These are phyloP conservation scores for Podila horticola DNA, from an alignment of 192 early-diverging fungal genomes.

Conservation along the genomic window DNA sequence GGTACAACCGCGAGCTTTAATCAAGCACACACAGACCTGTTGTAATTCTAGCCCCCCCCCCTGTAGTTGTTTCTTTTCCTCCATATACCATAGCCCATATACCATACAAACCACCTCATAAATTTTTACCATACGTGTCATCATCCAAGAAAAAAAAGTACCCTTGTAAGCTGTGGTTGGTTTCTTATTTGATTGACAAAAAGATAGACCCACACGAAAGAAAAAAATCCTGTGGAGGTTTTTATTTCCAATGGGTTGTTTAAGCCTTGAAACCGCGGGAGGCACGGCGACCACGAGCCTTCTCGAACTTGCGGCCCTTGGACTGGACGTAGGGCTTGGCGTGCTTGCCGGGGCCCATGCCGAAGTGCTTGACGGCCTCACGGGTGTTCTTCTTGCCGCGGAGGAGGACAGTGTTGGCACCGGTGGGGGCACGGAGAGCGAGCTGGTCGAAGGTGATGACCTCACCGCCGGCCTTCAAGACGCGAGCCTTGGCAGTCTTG, in stretches of 20 bases:
- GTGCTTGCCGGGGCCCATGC: slow-evolving; percentile 62
- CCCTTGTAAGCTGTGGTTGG: neutral
- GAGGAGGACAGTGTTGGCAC: slow-evolving; percentile 94
- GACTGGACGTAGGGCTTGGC: slow-evolving; percentile 91
- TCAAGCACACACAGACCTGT: neutral
- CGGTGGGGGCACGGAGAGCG: slow-evolving; percentile 97
- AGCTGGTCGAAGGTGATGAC: slow-evolving; percentile 99
- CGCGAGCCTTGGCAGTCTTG: slow-evolving; percentile 95
- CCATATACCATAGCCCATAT: neutral
- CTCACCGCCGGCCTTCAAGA: slow-evolving; percentile 99
- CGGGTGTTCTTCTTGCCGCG: slow-evolving; percentile 95
- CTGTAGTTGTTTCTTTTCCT: slow-evolving; percentile 1
- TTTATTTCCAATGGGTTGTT: slow-evolving; percentile 34
- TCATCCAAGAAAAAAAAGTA: no score
- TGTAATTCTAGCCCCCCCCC: neutral
- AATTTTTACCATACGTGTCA: no score
- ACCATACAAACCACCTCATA: neutral
- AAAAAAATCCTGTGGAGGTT: slow-evolving; percentile 5
- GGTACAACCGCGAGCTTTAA: slow-evolving; percentile 26
- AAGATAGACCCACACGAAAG: neutral
- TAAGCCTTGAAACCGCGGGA: slow-evolving; percentile 98
- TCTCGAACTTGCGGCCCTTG: slow-evolving; percentile 99
- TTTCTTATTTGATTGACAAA: neutral
- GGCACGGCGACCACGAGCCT: slow-evolving; percentile 98
- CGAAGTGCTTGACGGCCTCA: slow-evolving; percentile 99